Evolutionary conservation across 371 early-diverging fungal genomes (phyloP), one percentile per base, ranked within the genome.

Genomic region (Mucor irregularis): DNA sequence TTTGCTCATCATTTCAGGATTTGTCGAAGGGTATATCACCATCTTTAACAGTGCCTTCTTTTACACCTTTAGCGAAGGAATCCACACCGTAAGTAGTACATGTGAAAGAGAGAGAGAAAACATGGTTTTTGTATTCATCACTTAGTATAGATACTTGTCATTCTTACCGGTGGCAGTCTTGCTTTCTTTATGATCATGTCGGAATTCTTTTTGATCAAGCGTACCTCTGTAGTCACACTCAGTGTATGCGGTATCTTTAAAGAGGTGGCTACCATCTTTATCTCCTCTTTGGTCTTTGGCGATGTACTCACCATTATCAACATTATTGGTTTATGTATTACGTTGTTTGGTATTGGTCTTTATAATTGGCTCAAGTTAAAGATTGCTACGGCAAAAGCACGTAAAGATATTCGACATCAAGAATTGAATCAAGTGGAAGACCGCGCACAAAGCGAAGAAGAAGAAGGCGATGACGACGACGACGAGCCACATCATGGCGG

Each of bases 161-260:
- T 79, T 33, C 46, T 79, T 8, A 65, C 69, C 19, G 95, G 96
- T 38, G 96, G 96, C 4, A 40, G 87, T 33, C 53, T 94, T 37
- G 95, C 96, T 4, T 95, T 95, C 64, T 77, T 81, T 19, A 93
- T 97, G 95, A 88, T 93, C 8, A 76, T 90, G 42, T 80, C 90
- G 4, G 97, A 97, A 66, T 97, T 89, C 71, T 76, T 86, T 48
- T 68, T 96, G 40, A 94, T 97, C 58, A 80, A 89, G 51, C 83
- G 83, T 33, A 96, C 96, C 0, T 91, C 91, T 0, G 94, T 91
- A 0, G 85, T 97, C 1, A 94, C 97, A 0, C 69, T 97, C 30
- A 92, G 93, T 37, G 89, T 97, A 1, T 92, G 92, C 26, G 97
- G 97, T 37, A 95, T 95, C 53, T 83, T 90, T 56, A 96, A 95